Evolutionary conservation across 164 flowering plant genomes (phyloP), one percentile per base, ranked within the genome.

Genomic region (Vitis labrusca): DNA sequence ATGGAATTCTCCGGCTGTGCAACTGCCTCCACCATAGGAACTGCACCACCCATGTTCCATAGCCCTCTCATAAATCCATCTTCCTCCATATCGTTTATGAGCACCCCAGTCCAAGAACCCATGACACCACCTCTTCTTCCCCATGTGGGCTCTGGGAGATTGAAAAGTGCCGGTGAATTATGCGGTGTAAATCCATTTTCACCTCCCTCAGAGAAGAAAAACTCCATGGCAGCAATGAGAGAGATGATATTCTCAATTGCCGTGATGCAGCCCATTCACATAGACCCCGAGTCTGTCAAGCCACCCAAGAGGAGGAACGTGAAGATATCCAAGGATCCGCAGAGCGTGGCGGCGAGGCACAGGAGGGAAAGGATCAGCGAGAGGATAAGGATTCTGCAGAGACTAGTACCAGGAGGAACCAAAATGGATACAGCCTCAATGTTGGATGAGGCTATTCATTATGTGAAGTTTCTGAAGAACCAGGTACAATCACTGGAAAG

Each of bases 381-480:
- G 73, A 71, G 76, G 83, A 84, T 86, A 3, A 78, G 88, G 71
- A 85, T 86, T 51, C 75, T 86, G 56, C 88, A 84, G 70, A 77
- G 90, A 52, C 75, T 86, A 5, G 90, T 86, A 0, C 90, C 90
- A 0, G 90, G 90, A 0, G 90, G 90, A 3, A 86, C 88, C 0
- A 86, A 86, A 55, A 78, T 86, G 88, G 90, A 86, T 66, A 86
- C 90, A 0, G 90, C 90, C 13, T 86, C 88, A 0, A 87, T 87
- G 91, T 52, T 87, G 54, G 91, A 87, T 37, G 91, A 87, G 68
- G 91, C 89, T 2, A 77, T 84, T 29, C 86, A 79, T 63, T 86
- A 86, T 49, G 72, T 86, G 16, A 86, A 86, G 79, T 86, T 86
- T 55, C 69, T 86, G 79, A 84, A 86, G 71, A 80, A 71, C 67